These are phyloP conservation scores for Cyphellophora europaea DNA, from an alignment of 2,329 filamentous ascomycete genomes.

Conservation along the genomic window DNA sequence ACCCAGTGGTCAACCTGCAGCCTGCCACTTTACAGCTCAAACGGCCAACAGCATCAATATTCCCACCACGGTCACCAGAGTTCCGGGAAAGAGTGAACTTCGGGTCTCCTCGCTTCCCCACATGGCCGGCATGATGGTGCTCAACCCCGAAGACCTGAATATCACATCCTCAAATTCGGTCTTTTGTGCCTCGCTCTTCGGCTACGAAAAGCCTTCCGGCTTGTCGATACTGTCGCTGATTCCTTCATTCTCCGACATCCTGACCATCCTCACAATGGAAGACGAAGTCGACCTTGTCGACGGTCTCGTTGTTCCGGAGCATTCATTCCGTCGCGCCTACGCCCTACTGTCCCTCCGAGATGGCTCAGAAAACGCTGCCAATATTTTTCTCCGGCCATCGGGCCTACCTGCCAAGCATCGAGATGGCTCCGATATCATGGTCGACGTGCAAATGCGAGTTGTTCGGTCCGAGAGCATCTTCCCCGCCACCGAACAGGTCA, in stretches of 20 bases:
- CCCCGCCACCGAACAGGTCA: slow-evolving; percentile 49
- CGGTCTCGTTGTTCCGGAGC: slow-evolving; percentile 93
- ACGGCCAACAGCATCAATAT: slow-evolving; percentile 71
- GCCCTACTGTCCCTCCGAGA: slow-evolving; percentile 77
- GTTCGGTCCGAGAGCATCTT: slow-evolving; percentile 75
- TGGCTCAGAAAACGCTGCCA: slow-evolving; percentile 66
- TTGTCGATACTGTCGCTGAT: slow-evolving; percentile 71
- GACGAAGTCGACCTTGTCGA: slow-evolving; percentile 76
- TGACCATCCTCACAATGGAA: slow-evolving; percentile 74
- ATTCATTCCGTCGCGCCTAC: slow-evolving; percentile 84
- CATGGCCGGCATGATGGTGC: slow-evolving; percentile 91
- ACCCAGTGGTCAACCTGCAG: slow-evolving; percentile 20
- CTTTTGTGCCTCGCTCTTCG: slow-evolving; percentile 87
- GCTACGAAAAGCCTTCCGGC: slow-evolving; percentile 74
- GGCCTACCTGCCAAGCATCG: slow-evolving; percentile 79
- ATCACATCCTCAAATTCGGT: slow-evolving; percentile 92
- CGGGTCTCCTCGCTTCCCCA: slow-evolving; percentile 91
- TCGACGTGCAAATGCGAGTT: slow-evolving; percentile 93
- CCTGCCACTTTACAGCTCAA: slow-evolving; percentile 73
- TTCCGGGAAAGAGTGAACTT: slow-evolving; percentile 60
- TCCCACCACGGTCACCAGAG: slow-evolving; percentile 70
- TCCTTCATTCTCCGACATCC: slow-evolving; percentile 75
- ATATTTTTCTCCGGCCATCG: slow-evolving; percentile 72
- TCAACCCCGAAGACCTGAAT: slow-evolving; percentile 66
- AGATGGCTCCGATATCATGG: slow-evolving; percentile 83